These are phyloP conservation scores for Ceratorhiza oryzae-sativae DNA, from an alignment of 1,284 basidiomycete species.

Conservation along the genomic window DNA sequence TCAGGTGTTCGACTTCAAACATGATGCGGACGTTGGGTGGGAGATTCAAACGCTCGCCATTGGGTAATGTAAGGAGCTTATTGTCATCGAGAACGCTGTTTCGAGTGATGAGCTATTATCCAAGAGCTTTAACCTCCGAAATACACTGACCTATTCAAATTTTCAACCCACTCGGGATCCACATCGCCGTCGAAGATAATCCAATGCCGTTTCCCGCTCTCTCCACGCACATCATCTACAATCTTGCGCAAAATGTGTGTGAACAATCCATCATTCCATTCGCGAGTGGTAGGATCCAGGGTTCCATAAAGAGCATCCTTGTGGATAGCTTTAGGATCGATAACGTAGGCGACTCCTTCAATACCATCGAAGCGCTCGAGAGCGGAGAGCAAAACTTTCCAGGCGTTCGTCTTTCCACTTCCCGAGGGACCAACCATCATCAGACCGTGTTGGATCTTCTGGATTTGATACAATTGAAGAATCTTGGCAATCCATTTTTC, in stretches of 20 bases:
- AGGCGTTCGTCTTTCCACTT: slow-evolving; percentile 96
- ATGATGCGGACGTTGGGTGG: slow-evolving; percentile 98
- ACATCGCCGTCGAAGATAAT: slow-evolving; percentile 99
- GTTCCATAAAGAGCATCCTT: slow-evolving; percentile 99
- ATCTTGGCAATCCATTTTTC: slow-evolving; percentile 96
- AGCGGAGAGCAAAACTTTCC: slow-evolving; percentile 92
- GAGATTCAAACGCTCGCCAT: slow-evolving; percentile 96
- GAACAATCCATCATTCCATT: slow-evolving; percentile 99
- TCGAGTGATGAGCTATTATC: not conserved
- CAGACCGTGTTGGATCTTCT: slow-evolving; percentile 98
- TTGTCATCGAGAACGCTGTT: slow-evolving; percentile 97
- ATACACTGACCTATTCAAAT: slow-evolving; percentile 86
- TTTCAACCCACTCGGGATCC: slow-evolving; percentile 99
- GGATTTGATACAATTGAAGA: slow-evolving; percentile 97
- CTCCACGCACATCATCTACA: slow-evolving; percentile 97
- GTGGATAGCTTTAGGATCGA: slow-evolving; percentile 99
- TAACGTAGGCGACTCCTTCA: slow-evolving; percentile 95
- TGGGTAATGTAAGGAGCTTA: slow-evolving; percentile 95
- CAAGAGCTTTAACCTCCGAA: not conserved
- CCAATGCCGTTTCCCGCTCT: slow-evolving; percentile 97
- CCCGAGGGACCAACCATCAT: slow-evolving; percentile 99
- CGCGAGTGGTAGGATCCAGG: slow-evolving; percentile 94
- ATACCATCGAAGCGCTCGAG: slow-evolving; percentile 90
- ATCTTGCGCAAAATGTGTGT: slow-evolving; percentile 98
- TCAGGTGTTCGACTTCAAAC: slow-evolving; percentile 99